A percentile compares a stretch with the other conserved stretches of the same genome.
Evolutionary conservation across 2,329 filamentous ascomycete species (phyloP).

Genomic region (Ilyonectria destructans): DNA sequence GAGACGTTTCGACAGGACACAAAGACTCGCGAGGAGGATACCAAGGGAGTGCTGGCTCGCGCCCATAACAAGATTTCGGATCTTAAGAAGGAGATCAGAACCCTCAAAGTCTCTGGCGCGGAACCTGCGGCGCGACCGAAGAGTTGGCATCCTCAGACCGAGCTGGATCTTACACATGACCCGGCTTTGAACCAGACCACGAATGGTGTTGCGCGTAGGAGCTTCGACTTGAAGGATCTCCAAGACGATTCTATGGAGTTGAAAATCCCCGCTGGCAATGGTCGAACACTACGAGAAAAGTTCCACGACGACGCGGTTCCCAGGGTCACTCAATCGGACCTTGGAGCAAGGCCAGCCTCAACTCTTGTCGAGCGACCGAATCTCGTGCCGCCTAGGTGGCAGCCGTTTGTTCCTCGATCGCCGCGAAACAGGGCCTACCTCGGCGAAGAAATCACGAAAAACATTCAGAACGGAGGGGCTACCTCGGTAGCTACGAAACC

Average conservation of each 20-base stretch:
- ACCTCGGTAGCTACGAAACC: conserved; percentile 42
- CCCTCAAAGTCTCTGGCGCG: conserved; percentile 56
- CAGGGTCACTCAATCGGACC: conserved; percentile 37
- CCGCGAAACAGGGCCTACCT: conserved; percentile 58
- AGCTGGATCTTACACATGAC: conserved; percentile 33
- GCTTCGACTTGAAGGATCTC: conserved; percentile 49
- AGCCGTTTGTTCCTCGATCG: conserved; percentile 60
- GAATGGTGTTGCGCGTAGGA: conserved; percentile 42
- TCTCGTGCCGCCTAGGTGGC: conserved; percentile 58
- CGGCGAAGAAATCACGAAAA: conserved; percentile 52
- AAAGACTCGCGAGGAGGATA: conserved; percentile 69
- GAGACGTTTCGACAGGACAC: conserved; percentile 69
- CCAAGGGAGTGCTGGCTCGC: conserved; percentile 69
- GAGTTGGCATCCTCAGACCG: conserved; percentile 51
- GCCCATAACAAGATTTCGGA: conserved; percentile 72
- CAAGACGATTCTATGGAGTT: conserved; percentile 37
- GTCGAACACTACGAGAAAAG: conserved; percentile 55
- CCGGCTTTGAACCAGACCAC: conserved; percentile 25
- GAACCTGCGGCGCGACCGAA: conserved; percentile 45
- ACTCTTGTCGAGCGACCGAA: conserved; percentile 46
- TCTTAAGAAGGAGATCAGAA: conserved; percentile 68
- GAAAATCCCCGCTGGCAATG: conserved; percentile 36
- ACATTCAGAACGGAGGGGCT: conserved; percentile 50
- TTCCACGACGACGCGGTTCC: conserved; percentile 52
- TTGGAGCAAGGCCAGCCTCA: conserved; percentile 32